Evolutionary conservation across 129 eudicot genomes (phyloP), one percentile per base, ranked within the genome.

Genomic region (Chrysanthemum seticuspe): DNA sequence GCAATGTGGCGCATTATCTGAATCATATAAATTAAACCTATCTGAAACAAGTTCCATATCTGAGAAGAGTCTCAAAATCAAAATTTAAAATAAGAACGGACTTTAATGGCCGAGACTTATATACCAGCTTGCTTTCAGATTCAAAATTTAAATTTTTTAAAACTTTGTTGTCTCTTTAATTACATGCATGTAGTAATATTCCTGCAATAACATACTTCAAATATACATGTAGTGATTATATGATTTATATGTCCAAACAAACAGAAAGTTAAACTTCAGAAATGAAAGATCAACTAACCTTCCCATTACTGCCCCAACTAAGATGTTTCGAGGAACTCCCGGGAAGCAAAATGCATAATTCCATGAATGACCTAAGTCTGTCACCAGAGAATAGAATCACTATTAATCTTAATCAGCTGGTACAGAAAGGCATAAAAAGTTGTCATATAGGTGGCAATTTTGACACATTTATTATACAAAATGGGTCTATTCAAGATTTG

Each of bases 341-440:
- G 51, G 93, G 88, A 29, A 88, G 82, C 74, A 95, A 85, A 70
- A 95, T 95, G 87, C 99, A 95, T 85, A 95, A 81, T 84, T 95
- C 99, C 99, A 95, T 90, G 47, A 90, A 88, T 5, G 99, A 86
- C 81, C 99, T 81, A 62, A 95, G 96, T 74, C 99, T 95, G 86
- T 65, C 77, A 83, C 19, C 75, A 62, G 44, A 78, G 59, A 13
- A 76, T 29, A 81, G 21, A 14, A 74, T 7, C 27, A 36, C 65
- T 36, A 19, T 73, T 72, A 47, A 71, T 58, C 56, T 52, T 62
- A 31, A 68, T 18, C 36, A 72, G 74, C 56, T 56, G 16, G 13
- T 18, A 45, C 47, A 67, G 48, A 67, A 40, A 18, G 13, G 25
- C 49, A 67, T 4, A 15, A 44, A 54, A 54, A 40, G 15, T 51